phyloP scores from a whole-genome alignment of 306 rosid species.

The Sicyos baderoa region DNA sequence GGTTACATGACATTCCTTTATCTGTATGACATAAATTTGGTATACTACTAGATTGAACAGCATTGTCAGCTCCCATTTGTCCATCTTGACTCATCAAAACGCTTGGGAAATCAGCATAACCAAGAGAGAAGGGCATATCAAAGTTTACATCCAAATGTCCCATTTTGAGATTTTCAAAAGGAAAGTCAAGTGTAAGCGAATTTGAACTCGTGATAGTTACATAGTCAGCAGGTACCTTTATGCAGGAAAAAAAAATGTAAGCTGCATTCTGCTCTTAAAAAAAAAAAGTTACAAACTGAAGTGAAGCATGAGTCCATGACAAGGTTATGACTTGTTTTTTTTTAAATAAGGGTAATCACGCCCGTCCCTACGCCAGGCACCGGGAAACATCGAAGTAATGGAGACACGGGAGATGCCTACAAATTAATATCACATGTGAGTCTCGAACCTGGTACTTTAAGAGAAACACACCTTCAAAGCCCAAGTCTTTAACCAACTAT shows the following conservation, averaged over 20 bases:
- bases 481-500: too few relatives aligned
- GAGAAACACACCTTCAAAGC: too few relatives aligned
- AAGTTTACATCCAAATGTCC: slow-evolving; percentile 18
- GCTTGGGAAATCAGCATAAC: slow-evolving; percentile 21
- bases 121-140: slow-evolving; percentile 27
- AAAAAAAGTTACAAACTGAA: background rate
- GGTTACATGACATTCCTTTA: slow-evolving; percentile 18
- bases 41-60: slow-evolving; percentile 18
- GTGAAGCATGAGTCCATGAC: slow-evolving; percentile 10
- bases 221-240: slow-evolving; percentile 8
- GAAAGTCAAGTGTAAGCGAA: slow-evolving; percentile 21
- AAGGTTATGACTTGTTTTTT: background rate
- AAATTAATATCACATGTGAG: too few relatives aligned
- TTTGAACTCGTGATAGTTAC: background rate
- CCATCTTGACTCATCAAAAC: slow-evolving; percentile 19
- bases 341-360: too few relatives aligned
- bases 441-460: too few relatives aligned
- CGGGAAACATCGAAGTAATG: too few relatives aligned
- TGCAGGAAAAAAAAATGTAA: slow-evolving; percentile 7
- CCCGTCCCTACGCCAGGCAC: too few relatives aligned
- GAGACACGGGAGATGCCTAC: too few relatives aligned
- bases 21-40: slow-evolving; percentile 16
- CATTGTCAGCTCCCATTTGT: slow-evolving; percentile 24
- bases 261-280: background rate
- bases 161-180: slow-evolving; percentile 20